Conservation (phyloP, 2,329 filamentous ascomycete genomes). For the Leptosphaerulina australis region DNA sequence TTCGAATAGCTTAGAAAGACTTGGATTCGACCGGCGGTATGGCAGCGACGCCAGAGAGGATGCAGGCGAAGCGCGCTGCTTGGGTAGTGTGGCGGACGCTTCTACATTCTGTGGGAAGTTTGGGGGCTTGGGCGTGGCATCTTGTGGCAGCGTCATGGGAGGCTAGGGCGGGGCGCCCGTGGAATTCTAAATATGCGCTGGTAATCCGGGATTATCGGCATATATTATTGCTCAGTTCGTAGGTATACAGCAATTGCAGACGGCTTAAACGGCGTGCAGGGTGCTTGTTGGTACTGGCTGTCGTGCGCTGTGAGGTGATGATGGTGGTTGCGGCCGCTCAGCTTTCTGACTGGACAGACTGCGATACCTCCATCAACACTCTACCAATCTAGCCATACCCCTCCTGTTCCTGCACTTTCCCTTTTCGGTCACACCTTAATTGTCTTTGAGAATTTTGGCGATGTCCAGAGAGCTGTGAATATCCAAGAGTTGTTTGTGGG, state of each 20-base stretch:
- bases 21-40: slow-evolving; percentile 60
- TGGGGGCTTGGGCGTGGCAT: slow-evolving; percentile 46
- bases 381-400: slow-evolving; percentile 10
- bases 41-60: slow-evolving; percentile 65
- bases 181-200: slow-evolving; percentile 38
- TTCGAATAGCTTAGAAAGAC: slow-evolving; percentile 59
- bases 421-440: slow-evolving; percentile 4
- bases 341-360: slow-evolving; percentile 40
- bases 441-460: not conserved
- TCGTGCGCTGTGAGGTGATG: slow-evolving; percentile 26
- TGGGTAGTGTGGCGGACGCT: slow-evolving; percentile 65
- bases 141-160: slow-evolving; percentile 50
- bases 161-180: slow-evolving; percentile 47
- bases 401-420: slow-evolving; percentile 15
- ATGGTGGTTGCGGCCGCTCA: slow-evolving; percentile 41
- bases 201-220: slow-evolving; percentile 37
- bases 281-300: slow-evolving; percentile 19
- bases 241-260: slow-evolving; percentile 6
- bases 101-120: slow-evolving; percentile 57
- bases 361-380: slow-evolving; percentile 37
- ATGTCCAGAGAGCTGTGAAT: slow-evolving; percentile 1
- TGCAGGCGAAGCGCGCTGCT: slow-evolving; percentile 63
- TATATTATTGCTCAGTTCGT: slow-evolving; percentile 32
- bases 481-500: slow-evolving; percentile 9
- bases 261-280: slow-evolving; percentile 10